Evolutionary conservation across 2,329 filamentous ascomycete genomes (phyloP).

Genomic region (Metarhizium robertsii): DNA sequence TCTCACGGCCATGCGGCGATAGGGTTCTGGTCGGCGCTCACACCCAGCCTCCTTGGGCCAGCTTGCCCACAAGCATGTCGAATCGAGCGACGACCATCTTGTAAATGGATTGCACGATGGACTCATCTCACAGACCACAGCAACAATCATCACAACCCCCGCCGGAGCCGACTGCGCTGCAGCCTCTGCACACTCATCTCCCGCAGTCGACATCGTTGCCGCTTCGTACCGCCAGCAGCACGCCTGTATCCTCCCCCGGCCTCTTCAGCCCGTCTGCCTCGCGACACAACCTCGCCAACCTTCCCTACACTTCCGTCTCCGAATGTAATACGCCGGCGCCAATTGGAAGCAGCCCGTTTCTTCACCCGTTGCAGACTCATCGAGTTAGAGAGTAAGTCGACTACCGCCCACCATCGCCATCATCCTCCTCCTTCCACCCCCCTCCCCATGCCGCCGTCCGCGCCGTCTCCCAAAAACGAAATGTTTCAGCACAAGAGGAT

Average conservation of each 20-base stretch:
- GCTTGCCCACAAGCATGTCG: slow-evolving; percentile 9
- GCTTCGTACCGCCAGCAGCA: slow-evolving; percentile 42
- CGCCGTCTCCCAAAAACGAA: not conserved
- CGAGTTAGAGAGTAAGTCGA: slow-evolving; percentile 64
- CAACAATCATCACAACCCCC: slow-evolving; percentile 2
- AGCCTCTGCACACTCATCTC: slow-evolving; percentile 21
- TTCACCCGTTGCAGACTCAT: slow-evolving; percentile 64
- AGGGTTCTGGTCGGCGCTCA: slow-evolving; percentile 6
- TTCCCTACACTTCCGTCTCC: slow-evolving; percentile 33
- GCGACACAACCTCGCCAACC: slow-evolving; percentile 27
- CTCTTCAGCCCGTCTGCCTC: slow-evolving; percentile 46
- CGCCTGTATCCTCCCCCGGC: slow-evolving; percentile 51
- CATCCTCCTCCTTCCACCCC: not conserved
- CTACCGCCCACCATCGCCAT: not conserved
- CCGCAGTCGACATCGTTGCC: slow-evolving; percentile 30
- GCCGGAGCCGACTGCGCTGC: slow-evolving; percentile 6
- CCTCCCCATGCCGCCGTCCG: not conserved
- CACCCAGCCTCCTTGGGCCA: slow-evolving; percentile 4
- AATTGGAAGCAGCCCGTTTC: slow-evolving; percentile 45
- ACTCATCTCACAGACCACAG: slow-evolving; percentile 6
- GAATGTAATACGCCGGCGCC: slow-evolving; percentile 45
- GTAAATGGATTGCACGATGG: slow-evolving; percentile 8
- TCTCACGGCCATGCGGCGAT: slow-evolving; percentile 8
- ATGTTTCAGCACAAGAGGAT: not conserved
- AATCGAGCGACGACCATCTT: slow-evolving; percentile 5